Conservation (phyloP, 2,329 filamentous ascomycete species). For the Biscogniauxia marginata region DNA sequence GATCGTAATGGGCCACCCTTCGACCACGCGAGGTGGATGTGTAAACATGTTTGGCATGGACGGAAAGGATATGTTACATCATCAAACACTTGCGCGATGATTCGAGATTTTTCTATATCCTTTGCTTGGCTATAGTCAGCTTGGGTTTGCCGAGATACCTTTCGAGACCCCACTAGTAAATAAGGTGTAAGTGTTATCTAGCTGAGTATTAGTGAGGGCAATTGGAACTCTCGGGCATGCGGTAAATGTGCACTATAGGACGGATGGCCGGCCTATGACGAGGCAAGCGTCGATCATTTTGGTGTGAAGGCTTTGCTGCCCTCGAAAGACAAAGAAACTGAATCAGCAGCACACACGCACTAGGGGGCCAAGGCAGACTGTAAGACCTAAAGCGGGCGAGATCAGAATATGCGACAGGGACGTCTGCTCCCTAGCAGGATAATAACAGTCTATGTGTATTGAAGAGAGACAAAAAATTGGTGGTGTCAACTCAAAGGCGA, state of each 20-base stretch:
- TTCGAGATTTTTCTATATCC: neutral
- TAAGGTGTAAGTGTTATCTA: neutral
- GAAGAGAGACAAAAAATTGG: neutral
- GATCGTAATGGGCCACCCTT: neutral
- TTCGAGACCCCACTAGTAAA: neutral
- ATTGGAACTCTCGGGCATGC: neutral
- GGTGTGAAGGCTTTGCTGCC: conserved; percentile 1
- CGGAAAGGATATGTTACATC: neutral
- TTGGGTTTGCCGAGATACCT: neutral
- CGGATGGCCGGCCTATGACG: neutral
- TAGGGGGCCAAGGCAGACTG: neutral
- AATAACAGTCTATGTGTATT: neutral
- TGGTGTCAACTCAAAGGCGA: neutral
- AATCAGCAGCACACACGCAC: neutral
- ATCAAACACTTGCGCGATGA: neutral
- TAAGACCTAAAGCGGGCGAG: neutral
- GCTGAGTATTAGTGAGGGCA: neutral
- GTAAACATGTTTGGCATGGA: neutral
- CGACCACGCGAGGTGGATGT: neutral
- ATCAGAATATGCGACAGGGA: neutral
- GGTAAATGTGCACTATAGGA: neutral
- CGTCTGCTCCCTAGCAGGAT: neutral
- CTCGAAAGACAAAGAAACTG: neutral
- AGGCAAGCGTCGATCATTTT: conserved; percentile 1
- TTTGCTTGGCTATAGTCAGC: neutral